Conservation (phyloP, 345 rosid species). For the Firmiana major region DNA sequence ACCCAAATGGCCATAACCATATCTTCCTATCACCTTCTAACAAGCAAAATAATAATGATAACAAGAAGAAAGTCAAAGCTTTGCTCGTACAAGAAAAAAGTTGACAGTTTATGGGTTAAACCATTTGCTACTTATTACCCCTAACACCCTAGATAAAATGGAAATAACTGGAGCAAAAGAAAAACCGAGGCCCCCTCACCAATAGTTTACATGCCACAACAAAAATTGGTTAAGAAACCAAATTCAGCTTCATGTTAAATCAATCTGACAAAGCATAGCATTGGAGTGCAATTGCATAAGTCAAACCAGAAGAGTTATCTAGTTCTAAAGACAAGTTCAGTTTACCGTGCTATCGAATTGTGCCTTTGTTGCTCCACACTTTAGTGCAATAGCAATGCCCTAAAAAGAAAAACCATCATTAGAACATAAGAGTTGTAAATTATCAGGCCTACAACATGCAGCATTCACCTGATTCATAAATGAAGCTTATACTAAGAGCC, state of each 20-base stretch:
- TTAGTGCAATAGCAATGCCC: constrained; percentile 93
- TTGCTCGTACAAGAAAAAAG: neutral
- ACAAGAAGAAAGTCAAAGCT: neutral
- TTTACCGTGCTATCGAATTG: constrained; percentile 94
- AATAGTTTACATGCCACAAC: neutral
- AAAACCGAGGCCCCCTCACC: neutral
- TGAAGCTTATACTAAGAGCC: neutral
- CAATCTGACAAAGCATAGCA: neutral
- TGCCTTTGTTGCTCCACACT: constrained; percentile 96
- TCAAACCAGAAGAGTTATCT: neutral
- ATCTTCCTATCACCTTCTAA: neutral
- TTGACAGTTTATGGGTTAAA: neutral
- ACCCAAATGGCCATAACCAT: neutral
- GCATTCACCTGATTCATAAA: neutral
- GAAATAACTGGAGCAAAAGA: neutral
- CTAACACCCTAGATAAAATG: neutral
- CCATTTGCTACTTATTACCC: neutral
- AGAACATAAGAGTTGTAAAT: neutral
- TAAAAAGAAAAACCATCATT: constrained; percentile 23
- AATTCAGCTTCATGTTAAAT: neutral
- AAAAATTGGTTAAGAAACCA: neutral
- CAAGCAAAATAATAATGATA: neutral
- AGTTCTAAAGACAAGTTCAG: neutral
- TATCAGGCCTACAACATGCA: neutral
- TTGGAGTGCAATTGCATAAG: neutral